phyloP scores from a whole-genome alignment of 345 rosid genomes.

The Bruguiera parviflora region DNA sequence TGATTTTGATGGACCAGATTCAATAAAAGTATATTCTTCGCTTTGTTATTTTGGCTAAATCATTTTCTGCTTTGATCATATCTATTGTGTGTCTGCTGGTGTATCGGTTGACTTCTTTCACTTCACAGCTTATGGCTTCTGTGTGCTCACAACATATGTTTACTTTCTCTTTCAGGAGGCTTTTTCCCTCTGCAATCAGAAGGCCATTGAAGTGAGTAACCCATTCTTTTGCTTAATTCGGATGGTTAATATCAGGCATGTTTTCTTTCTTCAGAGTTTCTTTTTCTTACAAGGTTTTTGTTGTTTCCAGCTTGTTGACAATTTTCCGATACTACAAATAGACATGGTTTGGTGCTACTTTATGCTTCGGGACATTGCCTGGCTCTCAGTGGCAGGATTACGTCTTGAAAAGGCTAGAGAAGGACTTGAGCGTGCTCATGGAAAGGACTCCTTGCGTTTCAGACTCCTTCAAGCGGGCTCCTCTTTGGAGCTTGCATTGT shows the following conservation, averaged over 20 bases:
- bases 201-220: conserved; percentile 63
- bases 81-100: background rate
- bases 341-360: conserved; percentile 99
- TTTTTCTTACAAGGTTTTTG: conserved; percentile 3
- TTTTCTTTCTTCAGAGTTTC: background rate
- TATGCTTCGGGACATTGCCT: conserved; percentile 78
- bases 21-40: background rate
- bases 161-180: conserved; percentile 56
- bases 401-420: conserved; percentile 82
- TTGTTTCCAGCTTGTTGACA: conserved; percentile 69
- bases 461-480: conserved; percentile 80
- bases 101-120: no score
- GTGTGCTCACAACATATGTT: background rate
- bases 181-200: conserved; percentile 80
- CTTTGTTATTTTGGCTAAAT: background rate
- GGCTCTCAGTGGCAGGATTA: conserved; percentile 80
- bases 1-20: background rate
- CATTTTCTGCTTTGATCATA: background rate
- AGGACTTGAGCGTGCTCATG: conserved; percentile 88
- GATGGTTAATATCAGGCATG: background rate
- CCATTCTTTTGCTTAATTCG: conserved; percentile 13
- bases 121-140: no score
- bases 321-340: conserved; percentile 85
- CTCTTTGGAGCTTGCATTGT: conserved; percentile 78
- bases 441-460: conserved; percentile 80